Percentiles rank a stretch among this genome's conserved stretches.
Evolutionary conservation across 306 rosid genomes (phyloP).

Genomic region (Corylus avellana): DNA sequence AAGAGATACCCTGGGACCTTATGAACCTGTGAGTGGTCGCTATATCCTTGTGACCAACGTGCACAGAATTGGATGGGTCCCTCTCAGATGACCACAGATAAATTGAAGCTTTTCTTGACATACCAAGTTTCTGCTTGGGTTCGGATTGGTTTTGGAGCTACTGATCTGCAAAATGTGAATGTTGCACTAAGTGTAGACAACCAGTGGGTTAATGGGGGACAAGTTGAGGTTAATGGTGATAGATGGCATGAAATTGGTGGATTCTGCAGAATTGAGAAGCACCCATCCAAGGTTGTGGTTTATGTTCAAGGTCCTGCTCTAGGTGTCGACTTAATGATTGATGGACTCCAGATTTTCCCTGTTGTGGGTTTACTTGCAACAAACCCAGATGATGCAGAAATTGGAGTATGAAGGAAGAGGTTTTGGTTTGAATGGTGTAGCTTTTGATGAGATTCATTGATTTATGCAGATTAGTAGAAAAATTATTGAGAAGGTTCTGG

Average conservation of each 20-base stretch:
- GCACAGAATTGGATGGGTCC: constrained; percentile 98
- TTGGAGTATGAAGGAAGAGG: too few relatives aligned
- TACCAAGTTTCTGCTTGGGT: constrained; percentile 97
- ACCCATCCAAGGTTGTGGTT: constrained; percentile 74
- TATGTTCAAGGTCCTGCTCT: constrained; percentile 86
- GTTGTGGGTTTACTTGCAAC: constrained; percentile 23
- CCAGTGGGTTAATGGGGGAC: constrained; percentile 96
- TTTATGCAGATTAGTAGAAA: too few relatives aligned
- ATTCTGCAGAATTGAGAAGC: constrained; percentile 88
- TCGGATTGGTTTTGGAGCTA: constrained; percentile 60
- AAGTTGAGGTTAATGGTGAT: constrained; percentile 48
- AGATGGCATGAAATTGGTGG: constrained; percentile 95
- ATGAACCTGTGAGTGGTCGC: constrained; percentile 67
- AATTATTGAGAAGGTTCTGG: too few relatives aligned
- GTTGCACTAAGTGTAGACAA: constrained; percentile 70
- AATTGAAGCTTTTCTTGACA: constrained; percentile 68
- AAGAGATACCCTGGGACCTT: constrained; percentile 82
- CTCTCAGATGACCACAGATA: constrained; percentile 81
- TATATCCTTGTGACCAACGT: constrained; percentile 69
- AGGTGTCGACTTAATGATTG: constrained; percentile 78
- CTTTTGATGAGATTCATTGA: too few relatives aligned
- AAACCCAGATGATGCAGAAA: too few relatives aligned
- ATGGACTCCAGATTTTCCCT: constrained; percentile 92
- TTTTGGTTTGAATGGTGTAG: too few relatives aligned
- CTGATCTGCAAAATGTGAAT: constrained; percentile 69